Conservation (phyloP, 1,284 basidiomycete genomes). For the Sporisorium sorghi region DNA sequence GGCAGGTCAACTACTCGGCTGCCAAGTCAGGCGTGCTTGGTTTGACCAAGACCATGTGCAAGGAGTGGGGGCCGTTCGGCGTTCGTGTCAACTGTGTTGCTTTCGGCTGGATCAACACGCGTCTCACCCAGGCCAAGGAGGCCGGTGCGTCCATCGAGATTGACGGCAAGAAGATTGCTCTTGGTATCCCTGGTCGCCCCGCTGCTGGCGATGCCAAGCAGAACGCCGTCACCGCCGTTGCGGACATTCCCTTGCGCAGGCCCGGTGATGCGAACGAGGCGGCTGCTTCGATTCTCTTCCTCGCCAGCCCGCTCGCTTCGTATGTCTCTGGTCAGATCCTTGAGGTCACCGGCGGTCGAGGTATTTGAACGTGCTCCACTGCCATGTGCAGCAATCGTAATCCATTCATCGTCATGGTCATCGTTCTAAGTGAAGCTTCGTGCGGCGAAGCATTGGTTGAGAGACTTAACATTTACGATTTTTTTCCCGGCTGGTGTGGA, state of each 20-base stretch:
- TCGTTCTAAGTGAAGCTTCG: not conserved
- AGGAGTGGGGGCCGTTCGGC: slow-evolving; percentile 86
- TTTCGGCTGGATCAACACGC: slow-evolving; percentile 79
- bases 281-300: slow-evolving; percentile 72
- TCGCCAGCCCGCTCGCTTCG: slow-evolving; percentile 79
- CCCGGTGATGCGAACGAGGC: slow-evolving; percentile 82
- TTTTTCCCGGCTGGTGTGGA: not conserved
- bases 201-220: slow-evolving; percentile 77
- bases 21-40: slow-evolving; percentile 71
- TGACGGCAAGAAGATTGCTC: slow-evolving; percentile 82
- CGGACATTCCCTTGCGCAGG: slow-evolving; percentile 79
- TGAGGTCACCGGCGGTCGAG: slow-evolving; percentile 64
- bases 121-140: slow-evolving; percentile 79
- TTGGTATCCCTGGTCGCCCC: slow-evolving; percentile 73
- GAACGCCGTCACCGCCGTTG: slow-evolving; percentile 70
- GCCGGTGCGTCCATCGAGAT: slow-evolving; percentile 81
- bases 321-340: slow-evolving; percentile 85
- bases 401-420: not conserved
- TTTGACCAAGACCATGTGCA: slow-evolving; percentile 84
- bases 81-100: slow-evolving; percentile 81
- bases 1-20: slow-evolving; percentile 80
- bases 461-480: not conserved
- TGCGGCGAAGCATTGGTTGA: not conserved
- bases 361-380: slow-evolving; percentile 39
- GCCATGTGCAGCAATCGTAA: not conserved